A percentile compares a stretch with the other conserved stretches of the same genome.
phyloP scores from a whole-genome alignment of 768 basidiomycete genomes.

The Amanita brunnescens region DNA sequence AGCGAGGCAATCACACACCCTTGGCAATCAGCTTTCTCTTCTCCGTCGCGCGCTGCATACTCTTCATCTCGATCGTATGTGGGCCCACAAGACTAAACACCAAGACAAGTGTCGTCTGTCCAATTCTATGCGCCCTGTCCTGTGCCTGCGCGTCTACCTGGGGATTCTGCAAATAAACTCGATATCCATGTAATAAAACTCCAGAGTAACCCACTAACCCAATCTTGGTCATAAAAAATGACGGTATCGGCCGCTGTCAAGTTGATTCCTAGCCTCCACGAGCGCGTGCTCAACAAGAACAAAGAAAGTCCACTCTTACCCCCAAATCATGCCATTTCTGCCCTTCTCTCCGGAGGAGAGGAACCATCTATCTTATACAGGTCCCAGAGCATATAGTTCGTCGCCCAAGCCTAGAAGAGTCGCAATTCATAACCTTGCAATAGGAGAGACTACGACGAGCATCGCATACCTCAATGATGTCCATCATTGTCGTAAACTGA shows the following conservation, averaged over 20 bases:
- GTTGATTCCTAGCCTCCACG: constrained; percentile 76
- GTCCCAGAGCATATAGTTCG: constrained; percentile 69
- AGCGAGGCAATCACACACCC: too few species aligned
- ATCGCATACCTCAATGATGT: constrained; percentile 78
- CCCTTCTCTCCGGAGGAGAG: constrained; percentile 76
- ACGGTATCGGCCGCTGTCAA: constrained; percentile 82
- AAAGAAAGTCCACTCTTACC: constrained; percentile 58
- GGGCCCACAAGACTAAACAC: constrained; percentile 82
- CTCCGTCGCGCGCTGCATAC: constrained; percentile 80
- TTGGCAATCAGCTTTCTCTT: constrained; percentile 90
- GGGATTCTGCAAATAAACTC: constrained; percentile 55
- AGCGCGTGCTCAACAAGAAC: constrained; percentile 74
- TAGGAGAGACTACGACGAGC: neutral
- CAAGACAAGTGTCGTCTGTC: constrained; percentile 85
- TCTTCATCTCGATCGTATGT: constrained; percentile 87
- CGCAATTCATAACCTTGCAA: neutral
- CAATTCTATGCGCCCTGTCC: constrained; percentile 93
- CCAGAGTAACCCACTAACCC: constrained; percentile 43
- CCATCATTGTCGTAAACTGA: constrained; percentile 94
- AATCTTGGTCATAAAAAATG: constrained; percentile 90
- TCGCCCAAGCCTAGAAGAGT: constrained; percentile 78
- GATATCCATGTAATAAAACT: neutral
- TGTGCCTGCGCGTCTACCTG: constrained; percentile 97
- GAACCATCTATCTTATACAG: constrained; percentile 91
- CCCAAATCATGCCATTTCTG: constrained; percentile 84